Conservation (phyloP, 352 stramenopile species). For the Globisporangium ultimum region DNA sequence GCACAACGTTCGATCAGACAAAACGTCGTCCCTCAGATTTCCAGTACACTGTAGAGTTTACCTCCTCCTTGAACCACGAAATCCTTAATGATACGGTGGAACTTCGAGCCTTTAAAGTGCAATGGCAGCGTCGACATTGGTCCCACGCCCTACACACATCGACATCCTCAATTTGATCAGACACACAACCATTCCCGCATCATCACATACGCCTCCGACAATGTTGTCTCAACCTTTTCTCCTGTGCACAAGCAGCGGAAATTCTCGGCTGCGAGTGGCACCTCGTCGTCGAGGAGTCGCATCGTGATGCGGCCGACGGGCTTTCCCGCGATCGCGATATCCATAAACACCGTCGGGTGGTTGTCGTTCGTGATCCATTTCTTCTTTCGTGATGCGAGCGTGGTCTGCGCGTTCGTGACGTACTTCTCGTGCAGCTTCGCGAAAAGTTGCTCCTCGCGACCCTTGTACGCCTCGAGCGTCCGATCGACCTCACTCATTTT, state of each 20-base stretch:
- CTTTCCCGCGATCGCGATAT: conserved; percentile 87
- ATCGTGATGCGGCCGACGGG: conserved; percentile 91
- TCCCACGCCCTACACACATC: conserved; percentile 17
- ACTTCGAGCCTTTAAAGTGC: conserved; percentile 86
- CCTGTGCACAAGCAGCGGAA: conserved; percentile 86
- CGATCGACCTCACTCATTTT: conserved; percentile 52
- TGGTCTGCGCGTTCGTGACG: conserved; percentile 21
- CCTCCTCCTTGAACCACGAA: conserved; percentile 89
- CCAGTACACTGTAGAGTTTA: conserved; percentile 5
- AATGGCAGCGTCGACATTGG: conserved; percentile 26
- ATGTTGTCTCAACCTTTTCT: conserved; percentile 53
- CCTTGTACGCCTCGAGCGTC: conserved; percentile 52
- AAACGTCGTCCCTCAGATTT: too few relatives aligned
- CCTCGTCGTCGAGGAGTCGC: conserved; percentile 92
- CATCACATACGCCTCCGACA: conserved; percentile 7
- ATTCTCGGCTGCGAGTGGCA: conserved; percentile 95
- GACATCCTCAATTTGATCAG: not conserved
- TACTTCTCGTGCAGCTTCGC: conserved; percentile 69
- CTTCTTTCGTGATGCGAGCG: conserved; percentile 42
- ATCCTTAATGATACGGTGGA: conserved; percentile 92
- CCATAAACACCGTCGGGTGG: conserved; percentile 94
- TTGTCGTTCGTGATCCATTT: conserved; percentile 41
- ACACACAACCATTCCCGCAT: not conserved
- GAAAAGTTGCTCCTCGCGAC: conserved; percentile 66
- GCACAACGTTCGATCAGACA: too few relatives aligned